Percentiles rank a stretch among this genome's conserved stretches.
phyloP scores from a whole-genome alignment of 768 basidiomycete species.

The Boletus edulis region DNA sequence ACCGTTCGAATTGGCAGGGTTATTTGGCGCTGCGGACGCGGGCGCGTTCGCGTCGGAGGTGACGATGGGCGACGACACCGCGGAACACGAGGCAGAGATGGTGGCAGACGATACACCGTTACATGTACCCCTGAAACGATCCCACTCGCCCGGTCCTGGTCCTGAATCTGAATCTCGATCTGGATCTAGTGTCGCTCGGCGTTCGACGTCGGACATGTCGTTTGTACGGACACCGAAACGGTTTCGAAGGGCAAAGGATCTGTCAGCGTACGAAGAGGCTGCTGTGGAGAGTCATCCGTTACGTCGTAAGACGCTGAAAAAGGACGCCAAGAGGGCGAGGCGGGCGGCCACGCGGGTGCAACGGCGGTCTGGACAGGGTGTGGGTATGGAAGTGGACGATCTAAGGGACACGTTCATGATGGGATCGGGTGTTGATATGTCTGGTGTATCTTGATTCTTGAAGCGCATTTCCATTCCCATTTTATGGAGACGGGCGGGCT shows the following conservation, averaged over 20 bases:
- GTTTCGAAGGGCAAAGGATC: constrained; percentile 52
- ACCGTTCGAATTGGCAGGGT: constrained; percentile 77
- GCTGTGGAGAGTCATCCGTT: constrained; percentile 47
- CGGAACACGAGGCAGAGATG: constrained; percentile 31
- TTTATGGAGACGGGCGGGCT: too few species aligned
- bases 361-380: not conserved
- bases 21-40: constrained; percentile 79
- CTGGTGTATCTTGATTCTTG: too few species aligned
- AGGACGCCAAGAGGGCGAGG: constrained; percentile 59
- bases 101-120: constrained; percentile 40
- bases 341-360: constrained; percentile 42
- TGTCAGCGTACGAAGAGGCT: constrained; percentile 51
- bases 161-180: not conserved
- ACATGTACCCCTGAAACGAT: constrained; percentile 30
- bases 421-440: constrained; percentile 14
- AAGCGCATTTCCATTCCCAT: not conserved
- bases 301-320: constrained; percentile 57
- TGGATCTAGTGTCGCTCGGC: not conserved
- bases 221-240: constrained; percentile 50
- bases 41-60: constrained; percentile 59
- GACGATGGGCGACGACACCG: constrained; percentile 44
- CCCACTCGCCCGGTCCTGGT: constrained; percentile 10
- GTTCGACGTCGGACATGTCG: not conserved
- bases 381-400: constrained; percentile 31
- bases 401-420: constrained; percentile 25